These are phyloP conservation scores for Pseudocercospora vitis DNA, from an alignment of 2,329 filamentous ascomycete genomes.

Conservation along the genomic window DNA sequence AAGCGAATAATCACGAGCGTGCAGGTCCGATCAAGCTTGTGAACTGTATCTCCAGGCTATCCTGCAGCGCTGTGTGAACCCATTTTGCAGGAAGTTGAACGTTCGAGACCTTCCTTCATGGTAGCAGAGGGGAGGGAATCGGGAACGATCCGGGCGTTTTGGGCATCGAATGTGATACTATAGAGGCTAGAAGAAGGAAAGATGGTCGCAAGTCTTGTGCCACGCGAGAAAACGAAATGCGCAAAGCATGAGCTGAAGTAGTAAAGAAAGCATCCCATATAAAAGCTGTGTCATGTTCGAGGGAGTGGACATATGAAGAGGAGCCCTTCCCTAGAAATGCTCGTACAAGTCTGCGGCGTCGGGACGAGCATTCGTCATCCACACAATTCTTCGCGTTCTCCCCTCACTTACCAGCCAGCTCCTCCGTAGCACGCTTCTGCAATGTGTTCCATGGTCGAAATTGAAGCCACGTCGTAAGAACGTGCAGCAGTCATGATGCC, in stretches of 20 bases:
- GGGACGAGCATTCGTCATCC: background rate
- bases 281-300: conserved; percentile 1
- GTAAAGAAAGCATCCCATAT: background rate
- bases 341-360: background rate
- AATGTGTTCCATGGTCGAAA: conserved; percentile 7
- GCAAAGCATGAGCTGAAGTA: background rate
- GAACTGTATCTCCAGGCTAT: background rate
- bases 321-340: background rate
- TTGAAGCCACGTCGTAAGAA: conserved; percentile 12
- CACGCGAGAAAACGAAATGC: background rate
- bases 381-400: background rate
- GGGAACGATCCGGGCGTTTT: background rate
- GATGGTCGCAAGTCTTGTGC: background rate
- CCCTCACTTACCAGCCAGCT: background rate
- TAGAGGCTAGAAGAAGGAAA: background rate
- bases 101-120: background rate
- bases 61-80: background rate
- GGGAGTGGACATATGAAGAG: background rate
- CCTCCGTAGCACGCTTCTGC: conserved; percentile 6
- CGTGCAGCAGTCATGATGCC: conserved; percentile 15
- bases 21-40: background rate
- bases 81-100: background rate
- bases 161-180: background rate
- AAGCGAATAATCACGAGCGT: background rate
- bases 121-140: background rate